Evolutionary conservation across 179 eudicot species (phyloP).

Genomic region (Beta corolliflora): DNA sequence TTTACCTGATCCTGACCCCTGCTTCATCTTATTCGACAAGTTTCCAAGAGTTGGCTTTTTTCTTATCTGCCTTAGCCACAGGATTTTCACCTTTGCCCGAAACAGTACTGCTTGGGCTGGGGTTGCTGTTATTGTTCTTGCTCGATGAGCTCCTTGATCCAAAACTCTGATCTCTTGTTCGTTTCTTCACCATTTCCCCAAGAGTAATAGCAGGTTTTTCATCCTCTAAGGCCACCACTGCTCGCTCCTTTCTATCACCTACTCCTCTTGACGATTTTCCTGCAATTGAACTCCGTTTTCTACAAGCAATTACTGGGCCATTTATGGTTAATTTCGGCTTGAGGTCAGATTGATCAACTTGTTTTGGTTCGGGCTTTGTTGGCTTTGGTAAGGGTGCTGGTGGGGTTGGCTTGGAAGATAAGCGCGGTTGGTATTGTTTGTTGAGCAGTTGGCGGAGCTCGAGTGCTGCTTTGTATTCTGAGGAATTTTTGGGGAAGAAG

Average conservation of each 20-base stretch:
- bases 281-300: conserved; percentile 67
- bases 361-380: conserved; percentile 32
- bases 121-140: conserved; percentile 23
- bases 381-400: conserved; percentile 16
- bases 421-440: conserved; percentile 33
- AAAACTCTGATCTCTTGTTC: conserved; percentile 29
- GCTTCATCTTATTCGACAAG: conserved; percentile 45
- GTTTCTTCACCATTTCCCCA: conserved; percentile 30
- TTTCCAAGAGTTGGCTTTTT: conserved; percentile 48
- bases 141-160: conserved; percentile 26
- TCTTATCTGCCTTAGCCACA: conserved; percentile 30
- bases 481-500: conserved; percentile 49
- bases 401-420: conserved; percentile 23
- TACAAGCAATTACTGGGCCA: conserved; percentile 51
- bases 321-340: conserved; percentile 40
- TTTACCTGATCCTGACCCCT: conserved; percentile 38
- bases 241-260: conserved; percentile 39
- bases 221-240: conserved; percentile 8
- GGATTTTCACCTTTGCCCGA: conserved; percentile 32
- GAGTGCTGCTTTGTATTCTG: conserved; percentile 49
- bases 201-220: conserved; percentile 27
- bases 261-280: conserved; percentile 45
- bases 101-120: conserved; percentile 18
- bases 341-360: conserved; percentile 22
- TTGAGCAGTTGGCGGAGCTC: conserved; percentile 53